These are phyloP conservation scores for Fusarium gaditjirri DNA, from an alignment of 2,329 filamentous ascomycete species.

Conservation along the genomic window DNA sequence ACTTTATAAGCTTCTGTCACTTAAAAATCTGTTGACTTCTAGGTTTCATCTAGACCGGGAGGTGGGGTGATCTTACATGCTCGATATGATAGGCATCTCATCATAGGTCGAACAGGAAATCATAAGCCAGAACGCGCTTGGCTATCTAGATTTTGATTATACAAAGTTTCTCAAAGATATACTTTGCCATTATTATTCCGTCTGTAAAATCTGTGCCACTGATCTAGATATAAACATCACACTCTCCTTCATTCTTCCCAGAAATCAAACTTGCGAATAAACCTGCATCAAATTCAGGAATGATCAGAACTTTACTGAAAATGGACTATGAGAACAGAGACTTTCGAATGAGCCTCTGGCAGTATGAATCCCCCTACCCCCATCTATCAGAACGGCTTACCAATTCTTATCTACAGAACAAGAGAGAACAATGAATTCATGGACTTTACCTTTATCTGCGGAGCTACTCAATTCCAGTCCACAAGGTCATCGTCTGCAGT, in stretches of 20 bases:
- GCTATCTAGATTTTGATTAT: neutral
- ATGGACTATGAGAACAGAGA: neutral
- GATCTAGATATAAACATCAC: neutral
- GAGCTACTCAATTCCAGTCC: neutral
- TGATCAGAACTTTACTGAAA: too few relatives aligned
- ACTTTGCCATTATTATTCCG: accelerated
- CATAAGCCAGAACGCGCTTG: accelerated
- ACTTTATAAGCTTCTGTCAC: neutral
- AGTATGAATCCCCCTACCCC: neutral
- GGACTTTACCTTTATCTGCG: neutral
- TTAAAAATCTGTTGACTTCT: neutral
- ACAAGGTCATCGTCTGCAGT: neutral
- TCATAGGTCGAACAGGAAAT: too few relatives aligned
- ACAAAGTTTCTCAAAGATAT: neutral
- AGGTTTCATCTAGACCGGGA: neutral
- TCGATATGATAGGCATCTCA: accelerated
- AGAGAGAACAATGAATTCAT: neutral
- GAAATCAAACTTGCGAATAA: neutral
- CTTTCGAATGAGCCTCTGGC: neutral
- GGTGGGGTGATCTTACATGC: accelerated
- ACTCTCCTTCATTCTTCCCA: neutral
- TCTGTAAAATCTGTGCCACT: accelerated
- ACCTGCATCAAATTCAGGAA: neutral
- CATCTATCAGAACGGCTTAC: neutral
- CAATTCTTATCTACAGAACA: neutral